phyloP scores from a whole-genome alignment of 148 eudicot genomes.

The Fallopia convolvulus region DNA sequence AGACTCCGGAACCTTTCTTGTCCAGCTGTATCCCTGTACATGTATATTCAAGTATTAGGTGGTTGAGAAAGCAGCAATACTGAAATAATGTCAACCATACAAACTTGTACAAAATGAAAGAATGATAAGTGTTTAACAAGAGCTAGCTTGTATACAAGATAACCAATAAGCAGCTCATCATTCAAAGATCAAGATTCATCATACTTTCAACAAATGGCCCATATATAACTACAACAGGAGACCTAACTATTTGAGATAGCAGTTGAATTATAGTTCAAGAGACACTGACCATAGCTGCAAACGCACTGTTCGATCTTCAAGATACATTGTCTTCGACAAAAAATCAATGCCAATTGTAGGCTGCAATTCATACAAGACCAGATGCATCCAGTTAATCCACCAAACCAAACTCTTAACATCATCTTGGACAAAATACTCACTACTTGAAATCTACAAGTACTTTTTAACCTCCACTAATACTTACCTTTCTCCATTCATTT shows the following conservation, averaged over 20 bases:
- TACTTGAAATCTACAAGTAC: background rate
- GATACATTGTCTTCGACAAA: constrained; percentile 78
- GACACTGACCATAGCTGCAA: constrained; percentile 60
- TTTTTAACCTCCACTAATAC: background rate
- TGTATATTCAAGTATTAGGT: background rate
- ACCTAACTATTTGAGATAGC: background rate
- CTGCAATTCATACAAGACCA: constrained; percentile 23
- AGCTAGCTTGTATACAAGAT: background rate
- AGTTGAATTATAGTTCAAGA: background rate
- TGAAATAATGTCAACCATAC: background rate
- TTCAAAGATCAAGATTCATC: background rate
- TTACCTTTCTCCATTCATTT: too few species aligned
- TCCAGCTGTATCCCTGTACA: constrained; percentile 70
- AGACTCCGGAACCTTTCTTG: constrained; percentile 78
- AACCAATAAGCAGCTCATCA: background rate
- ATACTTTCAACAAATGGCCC: background rate
- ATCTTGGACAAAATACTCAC: background rate
- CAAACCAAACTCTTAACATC: background rate
- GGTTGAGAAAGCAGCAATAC: background rate
- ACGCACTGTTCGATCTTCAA: constrained; percentile 77
- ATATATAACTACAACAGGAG: background rate
- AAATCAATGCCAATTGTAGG: constrained; percentile 78
- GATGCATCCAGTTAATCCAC: constrained; percentile 4
- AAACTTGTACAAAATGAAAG: background rate
- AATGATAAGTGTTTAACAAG: background rate